These are phyloP conservation scores for Anastatica hierochuntica DNA, from an alignment of 345 rosid species.

Conservation along the genomic window DNA sequence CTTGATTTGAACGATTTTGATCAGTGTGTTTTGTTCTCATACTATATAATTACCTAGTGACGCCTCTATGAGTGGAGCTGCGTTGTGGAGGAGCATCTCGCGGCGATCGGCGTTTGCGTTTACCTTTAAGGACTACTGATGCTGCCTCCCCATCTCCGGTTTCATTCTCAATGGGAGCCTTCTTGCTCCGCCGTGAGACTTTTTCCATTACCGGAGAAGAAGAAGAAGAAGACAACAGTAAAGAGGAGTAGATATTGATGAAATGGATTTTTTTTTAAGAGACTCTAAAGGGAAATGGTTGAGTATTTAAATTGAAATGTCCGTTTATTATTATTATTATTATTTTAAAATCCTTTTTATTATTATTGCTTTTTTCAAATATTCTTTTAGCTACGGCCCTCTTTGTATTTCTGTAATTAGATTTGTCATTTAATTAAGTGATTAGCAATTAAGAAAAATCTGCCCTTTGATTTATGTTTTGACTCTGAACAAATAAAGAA, in stretches of 20 bases:
- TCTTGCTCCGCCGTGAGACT: slow-evolving; percentile 10
- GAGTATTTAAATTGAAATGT: slow-evolving; percentile 14
- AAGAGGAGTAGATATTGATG: not conserved
- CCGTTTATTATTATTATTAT: not conserved
- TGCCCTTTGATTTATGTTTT: not conserved
- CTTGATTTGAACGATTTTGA: no score
- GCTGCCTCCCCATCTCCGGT: slow-evolving; percentile 5
- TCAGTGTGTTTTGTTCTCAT: not conserved
- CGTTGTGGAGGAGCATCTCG: slow-evolving; percentile 88
- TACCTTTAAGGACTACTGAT: slow-evolving; percentile 35
- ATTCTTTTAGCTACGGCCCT: slow-evolving; percentile 11
- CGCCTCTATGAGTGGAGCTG: slow-evolving; percentile 81
- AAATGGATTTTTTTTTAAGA: not conserved
- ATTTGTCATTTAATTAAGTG: not conserved
- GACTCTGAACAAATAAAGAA: not conserved
- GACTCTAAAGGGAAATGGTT: slow-evolving; percentile 24
- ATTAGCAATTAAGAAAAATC: not conserved
- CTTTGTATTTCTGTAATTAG: slow-evolving; percentile 19
- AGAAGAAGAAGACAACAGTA: not conserved
- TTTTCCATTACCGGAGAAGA: slow-evolving; percentile 15
- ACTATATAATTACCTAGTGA: slow-evolving; percentile 49
- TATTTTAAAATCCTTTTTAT: not conserved
- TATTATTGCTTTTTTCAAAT: no score
- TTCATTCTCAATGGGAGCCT: slow-evolving; percentile 1
- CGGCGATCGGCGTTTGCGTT: slow-evolving; percentile 70